Percentiles rank a stretch among this genome's conserved stretches.
Evolutionary conservation across 805 yeast species (phyloP).

Genomic region (Wickerhamiella occidentalis): DNA sequence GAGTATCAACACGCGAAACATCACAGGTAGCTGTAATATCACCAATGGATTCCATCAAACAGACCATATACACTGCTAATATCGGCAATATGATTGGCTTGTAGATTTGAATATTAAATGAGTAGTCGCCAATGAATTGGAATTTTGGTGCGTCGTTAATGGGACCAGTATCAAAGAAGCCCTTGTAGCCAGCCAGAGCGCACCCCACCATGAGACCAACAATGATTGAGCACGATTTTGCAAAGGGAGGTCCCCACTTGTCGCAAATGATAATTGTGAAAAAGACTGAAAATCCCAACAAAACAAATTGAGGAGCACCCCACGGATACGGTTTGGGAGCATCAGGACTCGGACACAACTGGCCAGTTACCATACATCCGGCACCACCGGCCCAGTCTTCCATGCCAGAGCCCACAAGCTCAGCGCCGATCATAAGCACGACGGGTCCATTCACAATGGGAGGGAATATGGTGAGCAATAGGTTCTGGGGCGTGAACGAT

Average conservation of each 20-base stretch:
- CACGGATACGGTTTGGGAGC: slow-evolving; percentile 45
- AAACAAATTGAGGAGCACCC: slow-evolving; percentile 78
- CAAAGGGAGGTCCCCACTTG: slow-evolving; percentile 80
- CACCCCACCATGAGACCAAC: slow-evolving; percentile 74
- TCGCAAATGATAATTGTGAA: slow-evolving; percentile 60
- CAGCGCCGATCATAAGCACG: slow-evolving; percentile 65
- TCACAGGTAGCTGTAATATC: slow-evolving; percentile 87
- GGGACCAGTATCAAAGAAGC: slow-evolving; percentile 47
- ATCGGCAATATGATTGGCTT: slow-evolving; percentile 76
- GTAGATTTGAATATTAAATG: slow-evolving; percentile 59
- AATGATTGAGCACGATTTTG: slow-evolving; percentile 86
- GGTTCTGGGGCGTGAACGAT: slow-evolving; percentile 62
- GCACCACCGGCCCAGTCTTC: slow-evolving; percentile 79
- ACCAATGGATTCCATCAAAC: slow-evolving; percentile 88
- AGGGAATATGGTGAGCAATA: slow-evolving; percentile 62
- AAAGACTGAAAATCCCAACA: slow-evolving; percentile 72
- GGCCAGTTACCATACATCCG: slow-evolving; percentile 27
- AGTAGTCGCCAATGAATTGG: slow-evolving; percentile 75
- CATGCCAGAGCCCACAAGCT: slow-evolving; percentile 56
- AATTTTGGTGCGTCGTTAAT: slow-evolving; percentile 64
- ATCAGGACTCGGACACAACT: slow-evolving; percentile 35
- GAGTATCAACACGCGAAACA: slow-evolving; percentile 71
- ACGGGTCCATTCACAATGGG: slow-evolving; percentile 88
- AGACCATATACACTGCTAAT: slow-evolving; percentile 62
- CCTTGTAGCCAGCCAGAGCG: slow-evolving; percentile 80